Percentiles rank a stretch among this genome's conserved stretches.
phyloP scores from a whole-genome alignment of 306 rosid genomes.

The Cicer bijugum region DNA sequence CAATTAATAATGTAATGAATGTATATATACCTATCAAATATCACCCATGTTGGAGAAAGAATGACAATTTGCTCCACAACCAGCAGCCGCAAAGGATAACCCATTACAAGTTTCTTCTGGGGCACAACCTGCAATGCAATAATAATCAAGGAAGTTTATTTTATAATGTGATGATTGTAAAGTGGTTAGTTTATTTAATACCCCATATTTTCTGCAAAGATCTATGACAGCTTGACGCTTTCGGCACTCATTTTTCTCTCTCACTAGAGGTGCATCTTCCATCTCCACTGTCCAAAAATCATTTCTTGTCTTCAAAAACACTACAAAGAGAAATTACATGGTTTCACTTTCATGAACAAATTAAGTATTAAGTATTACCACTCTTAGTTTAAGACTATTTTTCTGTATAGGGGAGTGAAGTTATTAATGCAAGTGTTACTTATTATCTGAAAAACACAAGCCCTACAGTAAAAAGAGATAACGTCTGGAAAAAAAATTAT shows the following conservation, averaged over 20 bases:
- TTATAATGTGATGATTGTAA: not conserved
- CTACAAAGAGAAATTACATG: slow-evolving; percentile 40
- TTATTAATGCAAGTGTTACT: not conserved
- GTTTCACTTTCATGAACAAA: not conserved
- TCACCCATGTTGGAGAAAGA: slow-evolving; percentile 54
- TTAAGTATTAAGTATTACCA: not conserved
- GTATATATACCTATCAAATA: slow-evolving; percentile 54
- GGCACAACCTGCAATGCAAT: slow-evolving; percentile 52
- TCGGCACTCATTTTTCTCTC: slow-evolving; percentile 39
- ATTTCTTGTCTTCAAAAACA: slow-evolving; percentile 52
- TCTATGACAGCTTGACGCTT: slow-evolving; percentile 50
- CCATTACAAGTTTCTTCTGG: slow-evolving; percentile 63
- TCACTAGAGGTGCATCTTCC: slow-evolving; percentile 40
- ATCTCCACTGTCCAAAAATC: slow-evolving; percentile 57
- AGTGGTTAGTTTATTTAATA: slow-evolving; percentile 20
- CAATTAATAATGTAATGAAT: slow-evolving; percentile 5
- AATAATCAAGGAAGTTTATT: not conserved
- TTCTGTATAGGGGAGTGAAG: not conserved
- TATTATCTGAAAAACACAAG: no score
- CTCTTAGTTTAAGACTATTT: no score
- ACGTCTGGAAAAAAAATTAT: no score
- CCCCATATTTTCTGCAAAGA: slow-evolving; percentile 60
- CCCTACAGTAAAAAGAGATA: no score
- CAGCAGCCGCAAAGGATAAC: slow-evolving; percentile 49
- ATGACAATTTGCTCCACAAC: slow-evolving; percentile 50